Evolutionary conservation across 305 asterid species (phyloP).

Genomic region (Fraxinus xanthoxyloides): DNA sequence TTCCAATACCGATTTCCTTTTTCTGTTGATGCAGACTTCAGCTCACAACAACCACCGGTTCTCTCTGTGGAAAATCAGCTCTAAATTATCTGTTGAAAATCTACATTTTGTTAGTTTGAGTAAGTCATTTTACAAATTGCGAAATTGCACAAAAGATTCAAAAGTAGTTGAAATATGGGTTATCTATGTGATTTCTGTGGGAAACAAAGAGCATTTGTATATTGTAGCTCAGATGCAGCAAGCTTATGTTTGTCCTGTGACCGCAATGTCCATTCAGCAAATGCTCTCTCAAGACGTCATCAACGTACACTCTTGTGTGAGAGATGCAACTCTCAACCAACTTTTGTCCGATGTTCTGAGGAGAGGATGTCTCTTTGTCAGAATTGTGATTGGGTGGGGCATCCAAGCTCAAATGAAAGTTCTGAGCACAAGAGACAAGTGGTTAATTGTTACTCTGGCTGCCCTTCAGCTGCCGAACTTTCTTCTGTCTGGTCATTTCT

Average conservation of each 20-base stretch:
- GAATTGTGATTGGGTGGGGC: conserved; percentile 58
- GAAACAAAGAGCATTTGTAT: conserved; percentile 51
- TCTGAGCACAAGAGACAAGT: conserved; percentile 48
- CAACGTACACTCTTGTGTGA: conserved; percentile 60
- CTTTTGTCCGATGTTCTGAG: conserved; percentile 46
- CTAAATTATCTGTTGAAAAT: neutral
- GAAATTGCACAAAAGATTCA: neutral
- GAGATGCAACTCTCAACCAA: conserved; percentile 53
- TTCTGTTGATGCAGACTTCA: neutral
- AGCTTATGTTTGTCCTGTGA: conserved; percentile 63
- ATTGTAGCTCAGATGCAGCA: conserved; percentile 64
- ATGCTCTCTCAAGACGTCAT: conserved; percentile 60
- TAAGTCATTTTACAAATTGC: neutral
- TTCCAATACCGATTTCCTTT: neutral
- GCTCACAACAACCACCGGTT: neutral
- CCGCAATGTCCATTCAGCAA: conserved; percentile 63
- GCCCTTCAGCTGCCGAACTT: conserved; percentile 62
- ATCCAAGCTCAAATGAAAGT: conserved; percentile 31
- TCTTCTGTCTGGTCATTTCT: conserved; percentile 56
- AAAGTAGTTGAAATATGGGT: conserved; percentile 38
- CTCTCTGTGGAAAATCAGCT: neutral
- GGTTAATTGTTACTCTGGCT: conserved; percentile 56
- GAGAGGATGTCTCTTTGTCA: conserved; percentile 58
- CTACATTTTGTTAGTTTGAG: conserved; percentile 3
- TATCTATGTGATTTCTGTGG: conserved; percentile 56